Evolutionary conservation across 768 basidiomycete species (phyloP).

Genomic region (Chalciporus pseudorubinellus): DNA sequence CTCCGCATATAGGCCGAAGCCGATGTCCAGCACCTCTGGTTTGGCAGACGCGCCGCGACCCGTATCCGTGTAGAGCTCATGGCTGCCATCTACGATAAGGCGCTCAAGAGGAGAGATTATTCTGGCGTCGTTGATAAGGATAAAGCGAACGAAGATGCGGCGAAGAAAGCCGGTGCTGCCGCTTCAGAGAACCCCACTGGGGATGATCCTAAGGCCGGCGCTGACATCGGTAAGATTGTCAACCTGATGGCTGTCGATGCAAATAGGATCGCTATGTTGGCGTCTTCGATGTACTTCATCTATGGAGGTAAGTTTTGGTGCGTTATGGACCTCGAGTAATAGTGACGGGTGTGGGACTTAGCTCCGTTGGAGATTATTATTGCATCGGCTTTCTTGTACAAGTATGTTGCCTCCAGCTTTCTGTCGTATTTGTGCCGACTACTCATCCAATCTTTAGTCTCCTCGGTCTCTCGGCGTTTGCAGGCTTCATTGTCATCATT

Average conservation of each 20-base stretch:
- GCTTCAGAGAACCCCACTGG: conserved; percentile 27
- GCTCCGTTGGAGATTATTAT: conserved; percentile 79
- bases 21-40: conserved; percentile 78
- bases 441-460: conserved; percentile 54
- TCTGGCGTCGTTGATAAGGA: conserved; percentile 69
- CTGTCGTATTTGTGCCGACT: not conserved
- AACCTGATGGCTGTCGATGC: conserved; percentile 85
- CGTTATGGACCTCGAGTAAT: conserved; percentile 3
- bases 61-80: conserved; percentile 78
- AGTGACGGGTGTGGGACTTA: conserved; percentile 13
- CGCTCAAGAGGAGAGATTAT: conserved; percentile 78
- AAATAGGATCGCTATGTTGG: conserved; percentile 54
- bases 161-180: conserved; percentile 17
- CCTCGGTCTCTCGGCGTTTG: conserved; percentile 47
- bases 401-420: conserved; percentile 40
- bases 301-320: conserved; percentile 54
- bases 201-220: conserved; percentile 66
- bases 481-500: conserved; percentile 42
- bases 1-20: conserved; percentile 46
- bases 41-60: conserved; percentile 69
- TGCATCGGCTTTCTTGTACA: conserved; percentile 71
- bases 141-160: conserved; percentile 26
- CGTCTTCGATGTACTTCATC: conserved; percentile 59
- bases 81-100: conserved; percentile 86
- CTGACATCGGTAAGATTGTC: conserved; percentile 87